Percentiles rank a stretch among this genome's conserved stretches.
phyloP scores from a whole-genome alignment of 768 basidiomycete species.

The Roridomyces roridus region DNA sequence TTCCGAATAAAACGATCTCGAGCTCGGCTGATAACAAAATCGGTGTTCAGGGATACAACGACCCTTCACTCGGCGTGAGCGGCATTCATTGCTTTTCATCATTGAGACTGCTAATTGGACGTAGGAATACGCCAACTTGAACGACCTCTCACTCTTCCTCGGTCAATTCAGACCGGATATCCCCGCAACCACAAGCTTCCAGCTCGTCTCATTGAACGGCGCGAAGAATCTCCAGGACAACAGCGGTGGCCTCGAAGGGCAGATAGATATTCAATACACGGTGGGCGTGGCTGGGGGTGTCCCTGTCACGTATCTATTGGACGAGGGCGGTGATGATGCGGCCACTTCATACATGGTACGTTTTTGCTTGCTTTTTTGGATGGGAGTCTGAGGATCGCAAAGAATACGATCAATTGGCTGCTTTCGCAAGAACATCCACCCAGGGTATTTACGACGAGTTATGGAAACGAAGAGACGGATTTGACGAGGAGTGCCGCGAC shows the following conservation, averaged over 20 bases:
- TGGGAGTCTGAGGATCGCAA: too few relatives aligned
- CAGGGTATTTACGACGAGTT: constrained; percentile 15
- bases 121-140: constrained; percentile 15
- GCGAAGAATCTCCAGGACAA: constrained; percentile 9
- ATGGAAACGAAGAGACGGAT: constrained; percentile 4
- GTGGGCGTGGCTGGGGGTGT: constrained; percentile 10
- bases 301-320: constrained; percentile 12
- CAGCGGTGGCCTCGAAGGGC: constrained; percentile 8
- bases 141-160: constrained; percentile 14
- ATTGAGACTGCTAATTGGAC: constrained; percentile 1
- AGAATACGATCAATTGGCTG: constrained; percentile 15
- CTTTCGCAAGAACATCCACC: constrained; percentile 12
- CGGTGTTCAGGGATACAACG: constrained; percentile 15
- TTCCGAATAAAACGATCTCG: constrained; percentile 14
- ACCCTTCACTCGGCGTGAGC: neutral
- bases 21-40: constrained; percentile 7
- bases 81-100: neutral
- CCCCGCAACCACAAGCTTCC: constrained; percentile 6
- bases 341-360: constrained; percentile 14
- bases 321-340: neutral
- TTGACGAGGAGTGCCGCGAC: constrained; percentile 7
- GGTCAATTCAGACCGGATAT: constrained; percentile 15
- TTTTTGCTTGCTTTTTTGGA: neutral
- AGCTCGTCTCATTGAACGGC: constrained; percentile 4
- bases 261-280: constrained; percentile 16